A percentile compares a stretch with the other conserved stretches of the same genome.
These are phyloP conservation scores for Cytospora schulzeri DNA, from an alignment of 2,329 filamentous ascomycete species.

Conservation along the genomic window DNA sequence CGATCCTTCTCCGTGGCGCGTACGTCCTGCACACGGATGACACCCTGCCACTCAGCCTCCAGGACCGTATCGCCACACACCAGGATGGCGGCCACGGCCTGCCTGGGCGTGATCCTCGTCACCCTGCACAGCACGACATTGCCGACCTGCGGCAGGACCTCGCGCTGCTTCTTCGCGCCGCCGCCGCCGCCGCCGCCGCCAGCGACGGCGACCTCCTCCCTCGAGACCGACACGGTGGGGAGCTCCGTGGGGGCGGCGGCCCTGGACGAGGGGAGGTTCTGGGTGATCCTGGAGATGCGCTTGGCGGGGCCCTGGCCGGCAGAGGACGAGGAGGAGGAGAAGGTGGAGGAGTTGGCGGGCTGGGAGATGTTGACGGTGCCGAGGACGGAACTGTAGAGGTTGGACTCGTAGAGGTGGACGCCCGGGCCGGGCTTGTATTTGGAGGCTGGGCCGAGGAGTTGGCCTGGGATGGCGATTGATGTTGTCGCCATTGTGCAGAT, in stretches of 20 bases:
- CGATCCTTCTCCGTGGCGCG: conserved; percentile 94
- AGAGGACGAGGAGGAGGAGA: conserved; percentile 1
- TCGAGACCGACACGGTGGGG: conserved; percentile 59
- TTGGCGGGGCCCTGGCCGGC: conserved; percentile 49
- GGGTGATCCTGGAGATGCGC: conserved; percentile 59
- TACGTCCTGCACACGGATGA: conserved; percentile 88
- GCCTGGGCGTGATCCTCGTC: conserved; percentile 79
- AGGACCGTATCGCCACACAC: conserved; percentile 74
- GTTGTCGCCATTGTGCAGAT: conserved; percentile 30
- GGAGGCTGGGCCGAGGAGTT: conserved; percentile 69
- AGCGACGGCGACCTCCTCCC: conserved; percentile 28
- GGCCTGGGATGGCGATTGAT: conserved; percentile 74
- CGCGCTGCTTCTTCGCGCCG: conserved; percentile 59
- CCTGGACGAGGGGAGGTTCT: conserved; percentile 9
- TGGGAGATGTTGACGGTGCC: conserved; percentile 65
- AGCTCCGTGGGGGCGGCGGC: conserved; percentile 41
- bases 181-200: neutral
- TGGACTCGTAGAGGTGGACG: conserved; percentile 76
- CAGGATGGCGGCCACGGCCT: conserved; percentile 84
- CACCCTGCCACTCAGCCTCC: conserved; percentile 79
- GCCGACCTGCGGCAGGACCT: conserved; percentile 79
- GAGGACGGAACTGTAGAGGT: conserved; percentile 80
- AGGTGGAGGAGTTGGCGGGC: conserved; percentile 44
- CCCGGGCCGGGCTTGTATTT: conserved; percentile 76
- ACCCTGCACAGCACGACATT: conserved; percentile 83